Conservation (phyloP, 73 alveolate species). For the Paramecium caudatum region DNA sequence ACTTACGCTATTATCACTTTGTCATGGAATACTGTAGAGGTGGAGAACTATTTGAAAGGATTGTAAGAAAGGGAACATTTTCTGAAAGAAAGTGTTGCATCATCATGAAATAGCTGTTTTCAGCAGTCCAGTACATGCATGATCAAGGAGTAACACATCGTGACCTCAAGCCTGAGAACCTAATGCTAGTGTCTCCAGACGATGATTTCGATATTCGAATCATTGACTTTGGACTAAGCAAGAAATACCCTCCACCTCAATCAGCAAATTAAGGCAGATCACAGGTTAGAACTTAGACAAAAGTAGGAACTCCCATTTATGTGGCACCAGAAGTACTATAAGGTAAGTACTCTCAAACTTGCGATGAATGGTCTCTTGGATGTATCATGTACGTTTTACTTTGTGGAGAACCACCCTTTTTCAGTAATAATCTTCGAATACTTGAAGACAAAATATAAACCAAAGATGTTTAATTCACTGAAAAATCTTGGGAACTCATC, state of each 20-base stretch:
- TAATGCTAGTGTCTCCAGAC: conserved; percentile 75
- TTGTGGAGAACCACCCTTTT: conserved; percentile 96
- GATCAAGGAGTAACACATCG: conserved; percentile 80
- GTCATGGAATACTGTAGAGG: conserved; percentile 89
- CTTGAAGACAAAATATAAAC: conserved; percentile 37
- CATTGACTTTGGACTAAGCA: conserved; percentile 80
- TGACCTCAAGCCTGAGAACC: conserved; percentile 80
- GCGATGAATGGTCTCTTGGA: conserved; percentile 82
- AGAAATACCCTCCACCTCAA: conserved; percentile 39
- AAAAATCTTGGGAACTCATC: conserved; percentile 55
- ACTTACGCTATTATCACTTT: conserved; percentile 81
- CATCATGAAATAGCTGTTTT: conserved; percentile 68
- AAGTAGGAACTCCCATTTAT: conserved; percentile 79
- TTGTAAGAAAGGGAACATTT: conserved; percentile 61
- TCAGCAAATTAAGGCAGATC: conserved; percentile 32
- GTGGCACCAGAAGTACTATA: conserved; percentile 80
- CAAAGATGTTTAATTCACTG: conserved; percentile 38
- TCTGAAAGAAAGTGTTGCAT: conserved; percentile 61
- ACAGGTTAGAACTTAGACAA: conserved; percentile 66
- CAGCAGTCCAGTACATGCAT: conserved; percentile 84
- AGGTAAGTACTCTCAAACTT: conserved; percentile 69
- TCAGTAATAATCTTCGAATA: conserved; percentile 5
- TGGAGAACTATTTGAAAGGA: conserved; percentile 80
- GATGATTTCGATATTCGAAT: conserved; percentile 77
- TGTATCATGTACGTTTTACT: conserved; percentile 91